A percentile compares a stretch with the other conserved stretches of the same genome.
Conservation (phyloP, 352 stramenopile species). For the Thalassiosira exigua region DNA sequence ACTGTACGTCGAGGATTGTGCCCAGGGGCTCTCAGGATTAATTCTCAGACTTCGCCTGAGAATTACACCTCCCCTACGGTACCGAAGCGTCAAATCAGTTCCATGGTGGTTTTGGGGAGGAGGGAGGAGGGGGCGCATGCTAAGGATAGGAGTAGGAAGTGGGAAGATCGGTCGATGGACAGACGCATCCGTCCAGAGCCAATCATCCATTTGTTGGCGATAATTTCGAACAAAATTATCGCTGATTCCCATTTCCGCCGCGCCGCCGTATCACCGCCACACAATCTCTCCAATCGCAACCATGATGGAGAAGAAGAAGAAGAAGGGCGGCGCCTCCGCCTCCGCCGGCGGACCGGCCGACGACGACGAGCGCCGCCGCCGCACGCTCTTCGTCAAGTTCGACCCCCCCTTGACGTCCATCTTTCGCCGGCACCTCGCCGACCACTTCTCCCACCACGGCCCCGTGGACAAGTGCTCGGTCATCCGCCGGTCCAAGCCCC, state of each 20-base stretch:
- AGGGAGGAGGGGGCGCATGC: no score
- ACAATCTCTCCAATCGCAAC: background rate
- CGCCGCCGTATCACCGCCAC: no score
- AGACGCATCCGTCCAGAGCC: no score
- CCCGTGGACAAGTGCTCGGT: constrained; percentile 79
- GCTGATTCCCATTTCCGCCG: no score
- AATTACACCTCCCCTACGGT: no score
- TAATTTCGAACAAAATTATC: background rate
- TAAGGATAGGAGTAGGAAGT: no score
- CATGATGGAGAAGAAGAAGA: constrained; percentile 24
- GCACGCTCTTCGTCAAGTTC: constrained; percentile 76
- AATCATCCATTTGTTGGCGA: background rate
- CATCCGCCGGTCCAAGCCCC: constrained; percentile 53
- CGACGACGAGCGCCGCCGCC: no score
- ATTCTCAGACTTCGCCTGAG: no score
- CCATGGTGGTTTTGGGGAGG: no score
- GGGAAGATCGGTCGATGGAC: background rate
- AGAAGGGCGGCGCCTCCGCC: constrained; percentile 3
- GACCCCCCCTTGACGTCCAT: constrained; percentile 63
- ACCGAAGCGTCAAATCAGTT: no score
- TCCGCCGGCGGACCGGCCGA: constrained; percentile 24
- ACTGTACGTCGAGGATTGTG: no score
- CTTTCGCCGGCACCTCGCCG: constrained; percentile 66
- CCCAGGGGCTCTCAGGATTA: no score
- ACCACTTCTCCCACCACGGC: constrained; percentile 80